Evolutionary conservation across 768 basidiomycete species (phyloP), one percentile per base, ranked within the genome.

Genomic region (Xanthoconium stramineum): DNA sequence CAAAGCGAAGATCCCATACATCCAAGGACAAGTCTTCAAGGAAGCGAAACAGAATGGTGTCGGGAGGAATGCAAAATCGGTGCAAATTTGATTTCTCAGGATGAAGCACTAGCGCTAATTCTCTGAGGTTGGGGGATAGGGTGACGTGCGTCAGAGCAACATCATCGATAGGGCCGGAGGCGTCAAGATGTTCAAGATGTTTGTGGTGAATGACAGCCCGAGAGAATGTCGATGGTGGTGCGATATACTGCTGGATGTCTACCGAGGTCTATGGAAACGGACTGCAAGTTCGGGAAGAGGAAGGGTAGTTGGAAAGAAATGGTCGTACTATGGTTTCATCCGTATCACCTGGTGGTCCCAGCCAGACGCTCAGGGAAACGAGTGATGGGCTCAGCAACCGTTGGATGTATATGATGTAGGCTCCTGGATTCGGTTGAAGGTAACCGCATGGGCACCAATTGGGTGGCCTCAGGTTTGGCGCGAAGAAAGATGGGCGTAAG

Each of bases 401-500:
- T 10, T 43, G 30, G 13, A 37, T 32, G 17, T 37, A 15, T 12
- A 8, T 2, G 24, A 42, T n/a, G 30, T 33, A 24, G 32, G n/a
- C 13, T 30, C 17, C 7, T 47, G 30, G n/a, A n/a, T 12, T 24
- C 11, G 20, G 5, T n/a, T n/a, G n/a, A n/a, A 28, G 28, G 42
- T 4, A n/a, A n/a, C n/a, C 1, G 42, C 11, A 28, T 6, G 35
- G 30, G 4, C 12, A 8, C 55, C 57, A 57, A 17, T n/a, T n/a
- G n/a, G n/a, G n/a, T n/a, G n/a, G n/a, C n/a, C n/a, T 58, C 50
- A 52, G 13, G 20, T 47, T 58, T 10, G 58, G 50, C 5, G 29
- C 10, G 17, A 39, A 46, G 20, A 42, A 8, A 2, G 20, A n/a
- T 13, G 40, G 15, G 24, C 33, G 39, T 33, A 13, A 13, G 44